Evolutionary conservation across 2,329 filamentous ascomycete genomes (phyloP).

Genomic region (Penicillium psychrosexuale): DNA sequence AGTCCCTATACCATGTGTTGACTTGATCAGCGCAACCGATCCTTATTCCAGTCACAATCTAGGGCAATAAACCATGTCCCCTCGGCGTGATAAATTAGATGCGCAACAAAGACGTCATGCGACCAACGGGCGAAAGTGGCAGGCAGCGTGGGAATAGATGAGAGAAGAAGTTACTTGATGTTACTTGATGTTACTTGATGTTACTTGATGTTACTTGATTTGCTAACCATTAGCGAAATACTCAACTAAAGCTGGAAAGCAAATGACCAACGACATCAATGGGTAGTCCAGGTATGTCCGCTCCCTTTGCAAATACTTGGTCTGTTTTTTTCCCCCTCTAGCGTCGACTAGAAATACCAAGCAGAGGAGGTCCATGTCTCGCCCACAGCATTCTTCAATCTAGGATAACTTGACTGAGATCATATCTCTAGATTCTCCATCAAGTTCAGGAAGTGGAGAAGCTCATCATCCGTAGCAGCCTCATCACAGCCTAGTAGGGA

Average conservation of each 20-base stretch:
- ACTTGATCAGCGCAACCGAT: background rate
- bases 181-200: conserved; percentile 65
- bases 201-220: conserved; percentile 65
- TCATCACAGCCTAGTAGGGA: conserved; percentile 77
- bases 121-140: conserved; percentile 73
- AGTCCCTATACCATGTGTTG: background rate
- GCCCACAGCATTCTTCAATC: conserved; percentile 85
- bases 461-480: conserved; percentile 72
- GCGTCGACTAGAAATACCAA: conserved; percentile 52
- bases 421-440: conserved; percentile 19
- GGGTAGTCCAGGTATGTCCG: conserved; percentile 66
- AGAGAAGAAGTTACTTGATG: conserved; percentile 61
- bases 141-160: conserved; percentile 62
- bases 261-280: conserved; percentile 81
- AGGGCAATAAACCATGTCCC: conserved; percentile 51
- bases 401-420: conserved; percentile 20
- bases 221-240: conserved; percentile 68
- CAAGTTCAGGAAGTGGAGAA: conserved; percentile 63
- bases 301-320: background rate
- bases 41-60: too few relatives aligned
- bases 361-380: conserved; percentile 84
- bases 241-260: conserved; percentile 76
- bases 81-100: conserved; percentile 80
- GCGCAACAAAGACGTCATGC: conserved; percentile 74
- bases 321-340: conserved; percentile 10